phyloP scores from a whole-genome alignment of 495 filamentous ascomycete genomes.

The Copromyces sp. region DNA sequence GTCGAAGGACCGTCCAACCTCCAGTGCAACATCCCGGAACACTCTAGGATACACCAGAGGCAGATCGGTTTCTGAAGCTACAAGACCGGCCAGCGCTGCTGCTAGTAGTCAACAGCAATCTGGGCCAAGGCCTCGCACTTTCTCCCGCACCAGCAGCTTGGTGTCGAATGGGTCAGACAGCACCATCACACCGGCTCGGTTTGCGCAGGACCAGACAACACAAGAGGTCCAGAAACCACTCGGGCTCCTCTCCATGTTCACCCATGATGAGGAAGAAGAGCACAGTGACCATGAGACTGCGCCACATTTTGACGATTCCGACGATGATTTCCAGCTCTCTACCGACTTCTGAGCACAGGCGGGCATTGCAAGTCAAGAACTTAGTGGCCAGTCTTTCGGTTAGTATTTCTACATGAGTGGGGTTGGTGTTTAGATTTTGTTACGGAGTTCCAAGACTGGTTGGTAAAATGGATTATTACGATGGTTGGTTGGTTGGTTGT shows the following conservation, averaged over 20 bases:
- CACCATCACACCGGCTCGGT: constrained; percentile 41
- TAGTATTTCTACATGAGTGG: not conserved
- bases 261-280: constrained; percentile 27
- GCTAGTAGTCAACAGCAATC: constrained; percentile 4
- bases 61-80: constrained; percentile 44
- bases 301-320: constrained; percentile 18
- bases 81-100: constrained; percentile 18
- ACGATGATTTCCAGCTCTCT: constrained; percentile 32
- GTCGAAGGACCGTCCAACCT: constrained; percentile 42
- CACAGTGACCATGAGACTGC: constrained; percentile 11
- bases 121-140: constrained; percentile 10
- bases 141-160: constrained; percentile 29
- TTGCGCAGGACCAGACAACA: constrained; percentile 21
- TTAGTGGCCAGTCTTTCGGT: not conserved
- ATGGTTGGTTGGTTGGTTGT: not conserved
- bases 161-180: constrained; percentile 33
- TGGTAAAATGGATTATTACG: not conserved
- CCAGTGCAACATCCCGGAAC: constrained; percentile 55
- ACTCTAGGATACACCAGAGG: constrained; percentile 79
- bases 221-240: constrained; percentile 27
- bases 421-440: not conserved
- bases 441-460: not conserved
- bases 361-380: not conserved
- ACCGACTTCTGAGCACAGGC: constrained; percentile 22
- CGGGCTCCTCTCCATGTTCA: constrained; percentile 33